Evolutionary conservation across 495 filamentous ascomycete species (phyloP).

Genomic region (Choiromyces venosus): DNA sequence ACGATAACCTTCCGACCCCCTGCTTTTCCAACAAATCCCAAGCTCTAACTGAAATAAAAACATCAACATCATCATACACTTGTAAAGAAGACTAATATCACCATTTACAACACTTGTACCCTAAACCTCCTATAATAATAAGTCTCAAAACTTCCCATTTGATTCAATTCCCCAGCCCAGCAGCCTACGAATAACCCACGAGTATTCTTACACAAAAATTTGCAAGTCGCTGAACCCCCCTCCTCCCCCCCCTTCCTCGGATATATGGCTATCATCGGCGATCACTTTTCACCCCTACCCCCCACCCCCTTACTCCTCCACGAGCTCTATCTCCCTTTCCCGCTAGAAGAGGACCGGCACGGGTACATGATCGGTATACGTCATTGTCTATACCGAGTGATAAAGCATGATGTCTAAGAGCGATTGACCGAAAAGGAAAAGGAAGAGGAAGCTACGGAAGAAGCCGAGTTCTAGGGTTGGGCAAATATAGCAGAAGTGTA

Average conservation of each 20-base stretch:
- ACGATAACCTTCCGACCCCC: neutral
- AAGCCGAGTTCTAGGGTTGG: neutral
- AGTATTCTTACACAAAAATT: neutral
- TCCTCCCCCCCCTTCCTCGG: neutral
- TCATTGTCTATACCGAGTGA: neutral
- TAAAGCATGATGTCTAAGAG: neutral
- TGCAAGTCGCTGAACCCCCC: neutral
- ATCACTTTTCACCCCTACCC: neutral
- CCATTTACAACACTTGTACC: neutral
- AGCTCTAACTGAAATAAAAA: neutral
- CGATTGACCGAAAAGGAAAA: neutral
- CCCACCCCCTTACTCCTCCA: neutral
- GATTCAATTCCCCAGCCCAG: neutral
- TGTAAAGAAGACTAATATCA: neutral
- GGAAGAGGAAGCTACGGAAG: neutral
- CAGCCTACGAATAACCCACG: neutral
- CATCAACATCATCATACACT: neutral
- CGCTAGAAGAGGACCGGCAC: neutral
- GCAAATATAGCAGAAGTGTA: neutral
- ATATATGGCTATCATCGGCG: neutral
- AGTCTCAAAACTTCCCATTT: neutral
- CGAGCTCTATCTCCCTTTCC: neutral
- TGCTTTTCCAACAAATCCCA: neutral
- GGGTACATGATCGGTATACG: neutral
- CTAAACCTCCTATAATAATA: neutral